Evolutionary conservation across 176 grass and related monocot species (phyloP).

Genomic region (Secale cereale): DNA sequence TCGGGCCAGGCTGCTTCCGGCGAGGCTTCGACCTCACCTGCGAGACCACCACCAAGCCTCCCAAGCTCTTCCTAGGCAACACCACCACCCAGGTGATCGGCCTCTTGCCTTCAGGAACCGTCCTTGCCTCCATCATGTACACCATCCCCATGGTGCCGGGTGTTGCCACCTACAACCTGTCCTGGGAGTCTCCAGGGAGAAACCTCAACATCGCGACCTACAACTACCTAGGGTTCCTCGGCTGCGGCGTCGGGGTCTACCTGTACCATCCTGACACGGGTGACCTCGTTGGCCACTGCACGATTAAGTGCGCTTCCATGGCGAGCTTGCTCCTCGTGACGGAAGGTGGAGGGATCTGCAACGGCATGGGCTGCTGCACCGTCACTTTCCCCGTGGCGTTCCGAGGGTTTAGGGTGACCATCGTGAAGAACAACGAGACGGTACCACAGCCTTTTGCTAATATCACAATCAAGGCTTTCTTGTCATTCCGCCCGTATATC

Average conservation of each 20-base stretch:
- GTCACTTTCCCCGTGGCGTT: background rate
- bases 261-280: conserved; percentile 7
- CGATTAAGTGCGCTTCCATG: conserved; percentile 10
- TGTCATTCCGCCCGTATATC: conserved; percentile 5
- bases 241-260: conserved; percentile 10
- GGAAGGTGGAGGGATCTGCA: background rate
- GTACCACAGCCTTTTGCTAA: background rate
- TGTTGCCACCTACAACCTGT: conserved; percentile 14
- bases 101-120: conserved; percentile 14
- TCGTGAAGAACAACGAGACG: background rate
- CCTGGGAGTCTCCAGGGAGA: conserved; percentile 11
- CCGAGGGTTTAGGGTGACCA: conserved; percentile 15
- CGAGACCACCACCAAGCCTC: background rate
- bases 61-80: conserved; percentile 36
- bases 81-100: conserved; percentile 14
- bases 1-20: conserved; percentile 36
- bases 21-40: conserved; percentile 36
- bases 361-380: conserved; percentile 29
- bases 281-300: conserved; percentile 17
- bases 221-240: conserved; percentile 28
- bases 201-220: conserved; percentile 21
- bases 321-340: background rate
- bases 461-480: conserved; percentile 29
- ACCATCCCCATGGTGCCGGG: conserved; percentile 5
- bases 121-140: conserved; percentile 23